Conservation (phyloP, 768 basidiomycete species). For the Inosperma sp. region DNA sequence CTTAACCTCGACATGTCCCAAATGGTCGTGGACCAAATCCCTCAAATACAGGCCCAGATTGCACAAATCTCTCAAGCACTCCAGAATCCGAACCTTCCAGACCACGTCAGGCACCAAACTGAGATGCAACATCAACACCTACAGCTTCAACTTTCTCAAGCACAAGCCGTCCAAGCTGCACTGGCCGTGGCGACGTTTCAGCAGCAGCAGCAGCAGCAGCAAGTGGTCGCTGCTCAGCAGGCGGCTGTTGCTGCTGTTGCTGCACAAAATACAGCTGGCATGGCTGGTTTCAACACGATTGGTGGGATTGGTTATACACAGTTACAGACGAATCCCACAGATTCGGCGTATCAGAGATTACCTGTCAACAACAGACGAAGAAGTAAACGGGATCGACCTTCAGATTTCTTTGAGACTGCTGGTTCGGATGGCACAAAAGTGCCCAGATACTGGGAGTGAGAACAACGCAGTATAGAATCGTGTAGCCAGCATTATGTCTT, state of each 20-base stretch:
- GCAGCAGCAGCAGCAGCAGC: slow-evolving; percentile 49
- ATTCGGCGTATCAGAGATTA: slow-evolving; percentile 83
- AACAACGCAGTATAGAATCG: no score
- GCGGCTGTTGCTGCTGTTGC: slow-evolving; percentile 32
- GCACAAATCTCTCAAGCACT: slow-evolving; percentile 75
- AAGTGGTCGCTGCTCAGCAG: slow-evolving; percentile 31
- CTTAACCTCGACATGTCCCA: slow-evolving; percentile 63
- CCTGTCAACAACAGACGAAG: slow-evolving; percentile 78
- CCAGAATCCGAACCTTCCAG: slow-evolving; percentile 70
- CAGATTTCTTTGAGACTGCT: slow-evolving; percentile 77
- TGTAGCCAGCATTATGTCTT: no score
- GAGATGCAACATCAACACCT: slow-evolving; percentile 81
- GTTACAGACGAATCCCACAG: slow-evolving; percentile 64
- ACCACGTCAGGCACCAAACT: slow-evolving; percentile 69
- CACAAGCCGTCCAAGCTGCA: slow-evolving; percentile 66
- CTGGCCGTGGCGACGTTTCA: slow-evolving; percentile 57
- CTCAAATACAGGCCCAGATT: slow-evolving; percentile 82
- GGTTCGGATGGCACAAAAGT: slow-evolving; percentile 60
- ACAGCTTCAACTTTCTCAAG: slow-evolving; percentile 74
- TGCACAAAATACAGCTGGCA: slow-evolving; percentile 34
- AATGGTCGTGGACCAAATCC: slow-evolving; percentile 68
- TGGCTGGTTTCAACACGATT: slow-evolving; percentile 30
- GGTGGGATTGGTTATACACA: slow-evolving; percentile 48
- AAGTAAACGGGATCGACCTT: slow-evolving; percentile 77
- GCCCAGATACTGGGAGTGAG: slow-evolving; percentile 76